Evolutionary conservation across 805 yeast species (phyloP), one percentile per base, ranked within the genome.

Genomic region (Hanseniaspora jakobsenii): DNA sequence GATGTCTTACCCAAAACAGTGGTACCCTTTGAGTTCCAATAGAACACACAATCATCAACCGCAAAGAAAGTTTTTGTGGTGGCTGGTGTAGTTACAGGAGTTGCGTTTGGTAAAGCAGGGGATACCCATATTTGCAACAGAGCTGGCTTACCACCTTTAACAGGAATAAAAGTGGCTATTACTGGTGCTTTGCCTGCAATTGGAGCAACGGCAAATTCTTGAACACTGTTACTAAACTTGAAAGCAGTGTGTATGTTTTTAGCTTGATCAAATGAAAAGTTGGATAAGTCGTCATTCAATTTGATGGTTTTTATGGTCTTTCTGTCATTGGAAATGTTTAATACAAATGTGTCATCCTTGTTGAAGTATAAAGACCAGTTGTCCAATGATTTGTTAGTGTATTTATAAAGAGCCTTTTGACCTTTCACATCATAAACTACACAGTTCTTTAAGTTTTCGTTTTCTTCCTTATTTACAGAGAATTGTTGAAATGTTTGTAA

Each of bases 1-100:
- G 91, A 81, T 4, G 96, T 94, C 54, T 87, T 72, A 38, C 95
- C 95, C 57, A 93, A 68, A 49, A 89, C 69, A 6, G 96, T 94
- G 49, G 96, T 91, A 49, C 99, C 99, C 51, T 86, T 71, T 28
- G 77, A 72, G 63, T 93, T 91, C 99, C 99, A 91, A 60, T 75
- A 80, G 66, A 91, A 73, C 54, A 75, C 79, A 63, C 95, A 91
- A 52, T 82, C 75, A 60, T 91, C 98, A 40, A 96, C 97, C 66
- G 89, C 87, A 73, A 91, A 91, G 55, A 91, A 84, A 48, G 84
- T 76, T 62, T 89, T 91, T 49, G 78, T 75, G 42, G 91, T 80
- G 6, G 32, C 35, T n/a, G 46, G 30, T 29, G 27, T 31, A 3
- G 32, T 32, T 39, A 85, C 77, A 27, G 95, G 89, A 53, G 77